These are phyloP conservation scores for Cordyceps militaris DNA, from an alignment of 2,329 filamentous ascomycete species.

Conservation along the genomic window DNA sequence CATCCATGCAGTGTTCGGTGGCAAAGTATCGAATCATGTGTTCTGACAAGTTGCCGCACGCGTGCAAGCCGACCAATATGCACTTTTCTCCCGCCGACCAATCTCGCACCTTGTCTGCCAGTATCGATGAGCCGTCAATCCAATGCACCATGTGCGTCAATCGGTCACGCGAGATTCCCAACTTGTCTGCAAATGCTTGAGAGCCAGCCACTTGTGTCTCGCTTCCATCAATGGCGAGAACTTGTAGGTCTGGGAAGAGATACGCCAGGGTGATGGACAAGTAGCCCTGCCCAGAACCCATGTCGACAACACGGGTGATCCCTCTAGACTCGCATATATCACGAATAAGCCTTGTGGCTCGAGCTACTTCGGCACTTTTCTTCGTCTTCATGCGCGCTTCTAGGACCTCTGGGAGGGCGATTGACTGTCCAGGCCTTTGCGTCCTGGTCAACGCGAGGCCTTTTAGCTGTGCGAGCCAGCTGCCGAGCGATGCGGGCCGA, in stretches of 20 bases:
- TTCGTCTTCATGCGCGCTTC: slow-evolving; percentile 25
- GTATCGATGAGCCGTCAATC: slow-evolving; percentile 21
- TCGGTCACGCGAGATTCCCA: slow-evolving; percentile 18
- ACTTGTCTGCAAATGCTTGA: slow-evolving; percentile 17
- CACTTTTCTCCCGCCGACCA: slow-evolving; percentile 24
- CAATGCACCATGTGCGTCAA: slow-evolving; percentile 22
- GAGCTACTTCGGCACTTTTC: slow-evolving; percentile 25
- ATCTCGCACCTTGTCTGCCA: slow-evolving; percentile 19
- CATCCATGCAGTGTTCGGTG: slow-evolving; percentile 16
- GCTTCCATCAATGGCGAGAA: slow-evolving; percentile 27
- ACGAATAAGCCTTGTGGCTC: slow-evolving; percentile 21
- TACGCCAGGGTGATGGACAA: slow-evolving; percentile 24
- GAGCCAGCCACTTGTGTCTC: slow-evolving; percentile 24
- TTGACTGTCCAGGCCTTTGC: slow-evolving; percentile 15
- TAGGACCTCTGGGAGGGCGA: slow-evolving; percentile 19
- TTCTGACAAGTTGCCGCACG: slow-evolving; percentile 27
- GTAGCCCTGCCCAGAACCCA: slow-evolving; percentile 25
- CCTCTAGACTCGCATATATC: slow-evolving; percentile 18
- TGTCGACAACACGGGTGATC: slow-evolving; percentile 23
- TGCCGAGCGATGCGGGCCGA: slow-evolving; percentile 19
- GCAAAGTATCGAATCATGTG: slow-evolving; percentile 27
- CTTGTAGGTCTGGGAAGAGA: slow-evolving; percentile 21
- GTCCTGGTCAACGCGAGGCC: slow-evolving; percentile 20
- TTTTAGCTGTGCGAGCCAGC: slow-evolving; percentile 20
- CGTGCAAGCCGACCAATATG: slow-evolving; percentile 27